Percentiles rank a stretch among this genome's conserved stretches.
These are phyloP conservation scores for Trypanosomatidae sp. DNA, from an alignment of 208 protist genomes.

Conservation along the genomic window DNA sequence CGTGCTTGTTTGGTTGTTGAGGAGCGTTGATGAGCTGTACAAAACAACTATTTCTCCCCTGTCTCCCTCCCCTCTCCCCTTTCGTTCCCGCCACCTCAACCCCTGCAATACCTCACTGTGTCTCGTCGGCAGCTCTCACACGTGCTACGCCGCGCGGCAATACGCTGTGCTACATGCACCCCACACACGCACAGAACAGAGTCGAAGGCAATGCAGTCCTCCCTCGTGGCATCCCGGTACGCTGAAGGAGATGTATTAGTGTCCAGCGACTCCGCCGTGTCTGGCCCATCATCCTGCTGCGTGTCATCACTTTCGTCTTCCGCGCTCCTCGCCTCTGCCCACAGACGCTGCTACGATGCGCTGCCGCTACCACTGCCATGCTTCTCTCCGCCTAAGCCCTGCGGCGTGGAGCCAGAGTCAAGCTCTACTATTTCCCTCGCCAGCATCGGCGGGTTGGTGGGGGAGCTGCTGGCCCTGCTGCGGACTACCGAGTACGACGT, in stretches of 20 bases:
- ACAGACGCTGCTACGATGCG: background rate
- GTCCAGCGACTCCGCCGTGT: background rate
- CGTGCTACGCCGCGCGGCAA: background rate
- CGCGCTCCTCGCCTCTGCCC: background rate
- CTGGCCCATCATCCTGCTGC: background rate
- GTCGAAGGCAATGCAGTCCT: background rate
- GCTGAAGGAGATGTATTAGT: background rate
- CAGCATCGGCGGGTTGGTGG: background rate
- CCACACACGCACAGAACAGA: background rate
- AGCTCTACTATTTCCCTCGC: background rate
- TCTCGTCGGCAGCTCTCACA: no score
- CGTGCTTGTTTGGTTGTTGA: background rate
- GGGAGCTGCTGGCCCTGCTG: constrained; percentile 2
- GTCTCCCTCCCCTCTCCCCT: background rate
- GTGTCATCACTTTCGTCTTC: background rate
- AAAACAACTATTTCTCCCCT: background rate
- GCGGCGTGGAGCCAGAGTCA: background rate
- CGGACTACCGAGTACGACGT: constrained; percentile 4
- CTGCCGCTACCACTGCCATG: background rate
- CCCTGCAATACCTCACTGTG: background rate
- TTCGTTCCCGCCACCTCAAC: background rate
- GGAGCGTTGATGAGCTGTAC: background rate
- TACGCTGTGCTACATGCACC: background rate
- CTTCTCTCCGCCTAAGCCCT: background rate
- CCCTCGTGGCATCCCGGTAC: background rate